Conservation (phyloP, 495 filamentous ascomycete species). For the Hyaloscypha variabilis region DNA sequence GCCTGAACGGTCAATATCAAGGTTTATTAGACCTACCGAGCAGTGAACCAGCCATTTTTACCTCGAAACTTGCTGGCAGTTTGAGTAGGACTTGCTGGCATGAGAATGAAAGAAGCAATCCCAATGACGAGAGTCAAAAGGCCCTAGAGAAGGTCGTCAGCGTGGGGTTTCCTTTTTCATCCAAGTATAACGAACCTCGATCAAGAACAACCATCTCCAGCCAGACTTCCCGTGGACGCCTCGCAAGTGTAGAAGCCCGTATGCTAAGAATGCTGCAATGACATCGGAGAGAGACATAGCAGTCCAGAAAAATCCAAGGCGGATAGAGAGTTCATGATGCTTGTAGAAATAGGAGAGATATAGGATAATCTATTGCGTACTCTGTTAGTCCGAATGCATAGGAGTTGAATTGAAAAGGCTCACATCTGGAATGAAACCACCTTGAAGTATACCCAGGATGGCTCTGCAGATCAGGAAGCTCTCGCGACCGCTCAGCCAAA, state of each 20-base stretch:
- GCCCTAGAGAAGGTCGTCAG: conserved; percentile 45
- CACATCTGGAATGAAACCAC: conserved; percentile 64
- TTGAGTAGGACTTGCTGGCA: conserved; percentile 75
- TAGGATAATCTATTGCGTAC: conserved; percentile 47
- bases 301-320: conserved; percentile 73
- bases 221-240: conserved; percentile 62
- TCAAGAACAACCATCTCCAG: conserved; percentile 75
- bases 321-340: conserved; percentile 67
- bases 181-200: conserved; percentile 35
- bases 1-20: conserved; percentile 38
- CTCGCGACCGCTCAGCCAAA: conserved; percentile 60
- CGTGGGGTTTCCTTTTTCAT: neutral
- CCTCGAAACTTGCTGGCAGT: conserved; percentile 66
- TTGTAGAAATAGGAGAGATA: conserved; percentile 84
- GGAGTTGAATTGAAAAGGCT: neutral
- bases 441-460: conserved; percentile 74
- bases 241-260: conserved; percentile 70
- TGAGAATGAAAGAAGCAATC: conserved; percentile 64
- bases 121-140: conserved; percentile 66
- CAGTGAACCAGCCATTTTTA: conserved; percentile 74
- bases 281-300: conserved; percentile 70
- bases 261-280: conserved; percentile 70
- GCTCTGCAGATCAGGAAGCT: conserved; percentile 67
- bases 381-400: conserved; percentile 15
- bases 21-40: conserved; percentile 38